Conservation (phyloP, 2,329 filamentous ascomycete species). For the Tolypocladium cylindrosporum region DNA sequence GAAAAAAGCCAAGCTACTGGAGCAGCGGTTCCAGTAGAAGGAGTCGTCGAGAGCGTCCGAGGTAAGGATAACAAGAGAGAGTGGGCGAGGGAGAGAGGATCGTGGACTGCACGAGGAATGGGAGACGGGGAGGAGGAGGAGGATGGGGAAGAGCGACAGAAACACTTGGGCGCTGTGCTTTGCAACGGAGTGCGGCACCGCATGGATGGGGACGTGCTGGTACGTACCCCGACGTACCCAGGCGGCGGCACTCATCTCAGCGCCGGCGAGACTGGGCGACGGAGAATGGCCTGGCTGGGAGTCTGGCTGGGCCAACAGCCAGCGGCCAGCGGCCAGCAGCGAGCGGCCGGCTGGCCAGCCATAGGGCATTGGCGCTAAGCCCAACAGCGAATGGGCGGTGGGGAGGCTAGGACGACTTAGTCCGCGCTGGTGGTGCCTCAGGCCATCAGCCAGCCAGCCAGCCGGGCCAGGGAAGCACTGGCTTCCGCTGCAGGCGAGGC, state of each 20-base stretch:
- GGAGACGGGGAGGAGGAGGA: conserved; percentile 23
- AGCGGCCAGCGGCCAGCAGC: not conserved
- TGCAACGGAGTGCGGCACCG: conserved; percentile 2
- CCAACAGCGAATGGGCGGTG: conserved; percentile 24
- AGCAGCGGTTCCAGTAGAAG: not conserved
- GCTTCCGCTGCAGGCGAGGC: not conserved
- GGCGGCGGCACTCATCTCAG: conserved; percentile 1
- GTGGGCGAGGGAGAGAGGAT: conserved; percentile 14
- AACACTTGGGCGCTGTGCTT: conserved; percentile 14
- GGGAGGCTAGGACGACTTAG: conserved; percentile 21
- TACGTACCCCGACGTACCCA: conserved; percentile 9
- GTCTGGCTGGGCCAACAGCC: not conserved
- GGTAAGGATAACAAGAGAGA: conserved; percentile 9
- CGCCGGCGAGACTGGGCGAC: not conserved
- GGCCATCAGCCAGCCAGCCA: conserved; percentile 3
- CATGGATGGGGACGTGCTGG: conserved; percentile 4
- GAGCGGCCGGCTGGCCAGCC: not conserved
- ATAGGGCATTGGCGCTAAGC: conserved; percentile 21
- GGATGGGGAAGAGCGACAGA: conserved; percentile 27
- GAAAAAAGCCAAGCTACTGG: conserved; percentile 3
- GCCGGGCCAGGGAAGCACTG: not conserved
- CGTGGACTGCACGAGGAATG: conserved; percentile 23
- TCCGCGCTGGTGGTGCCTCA: conserved; percentile 10
- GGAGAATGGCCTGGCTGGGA: not conserved
- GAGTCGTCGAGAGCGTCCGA: conserved; percentile 10